Evolutionary conservation across 2,329 filamentous ascomycete species (phyloP).

Genomic region (Xylariaceae sp.): DNA sequence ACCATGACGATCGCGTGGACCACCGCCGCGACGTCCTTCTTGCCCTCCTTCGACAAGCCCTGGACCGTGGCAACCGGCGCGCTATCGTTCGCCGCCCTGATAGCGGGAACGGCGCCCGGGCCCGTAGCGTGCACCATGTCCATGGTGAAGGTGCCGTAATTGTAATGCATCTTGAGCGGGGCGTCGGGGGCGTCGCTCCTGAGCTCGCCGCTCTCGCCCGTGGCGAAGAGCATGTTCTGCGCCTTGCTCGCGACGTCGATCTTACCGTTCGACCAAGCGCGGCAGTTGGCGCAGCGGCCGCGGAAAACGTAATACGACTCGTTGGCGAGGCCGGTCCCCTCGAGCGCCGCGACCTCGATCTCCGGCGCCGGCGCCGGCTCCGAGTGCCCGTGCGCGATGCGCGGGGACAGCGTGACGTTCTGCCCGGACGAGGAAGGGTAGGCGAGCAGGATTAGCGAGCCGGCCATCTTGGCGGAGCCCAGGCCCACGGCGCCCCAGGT

Average conservation of each 20-base stretch:
- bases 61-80: conserved; percentile 38
- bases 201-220: conserved; percentile 51
- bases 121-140: conserved; percentile 57
- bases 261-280: conserved; percentile 52
- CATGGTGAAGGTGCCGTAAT: conserved; percentile 58
- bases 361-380: conserved; percentile 54
- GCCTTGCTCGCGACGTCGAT: conserved; percentile 53
- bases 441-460: conserved; percentile 57
- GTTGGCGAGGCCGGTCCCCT: conserved; percentile 51
- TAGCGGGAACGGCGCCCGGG: conserved; percentile 43
- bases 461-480: conserved; percentile 54
- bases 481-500: conserved; percentile 60
- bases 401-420: conserved; percentile 60
- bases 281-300: conserved; percentile 57
- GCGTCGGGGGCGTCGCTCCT: conserved; percentile 47
- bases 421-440: conserved; percentile 51
- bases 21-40: conserved; percentile 44
- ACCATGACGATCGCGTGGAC: conserved; percentile 58
- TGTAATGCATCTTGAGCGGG: conserved; percentile 53
- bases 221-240: conserved; percentile 58
- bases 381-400: conserved; percentile 51
- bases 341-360: conserved; percentile 48
- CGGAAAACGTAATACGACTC: conserved; percentile 51
- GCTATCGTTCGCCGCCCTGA: conserved; percentile 38
- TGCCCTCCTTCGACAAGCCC: conserved; percentile 29